Base-by-base conservation (phyloP, 2,329 filamentous ascomycete species). In the Arthrobotrys pseudoclavata region DNA sequence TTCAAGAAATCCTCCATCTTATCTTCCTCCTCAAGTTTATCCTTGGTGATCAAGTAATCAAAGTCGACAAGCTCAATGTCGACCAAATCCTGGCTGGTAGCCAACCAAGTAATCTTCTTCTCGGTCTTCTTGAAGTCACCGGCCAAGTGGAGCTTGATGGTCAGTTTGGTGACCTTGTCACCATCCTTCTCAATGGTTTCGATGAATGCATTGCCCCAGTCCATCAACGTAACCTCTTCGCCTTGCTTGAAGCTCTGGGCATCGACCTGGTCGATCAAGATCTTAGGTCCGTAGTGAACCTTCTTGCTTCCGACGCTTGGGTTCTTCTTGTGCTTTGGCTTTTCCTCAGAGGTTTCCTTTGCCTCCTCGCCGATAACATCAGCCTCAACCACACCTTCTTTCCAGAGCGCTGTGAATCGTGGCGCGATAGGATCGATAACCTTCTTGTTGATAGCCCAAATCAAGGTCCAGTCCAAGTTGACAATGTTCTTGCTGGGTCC, bases 71-170 rank as follows among this genome's bases (percentile, higher is more conserved):
- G 88, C 84, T 97, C 92, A 22, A 96, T 90, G 6, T 91, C 90
- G 13, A 97, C 87, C 0, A 97, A 88, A 74, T 91, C 88, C 85
- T 95, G 92, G 80, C 92, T 89, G 0, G 88, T 88, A 0, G 93
- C 91, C 57, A 98, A 86, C 95, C 95, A 98, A 0, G 94, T 97
- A 42, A 98, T 89, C 87, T 98, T 98, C 89, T 97, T 97, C 82
- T 93, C 90, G 0, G 95, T 98, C 83, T 92, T 91, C 87, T 97
- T 97, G 84, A 98, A 92, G 83, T 98, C 95, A 69, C 95, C 94
- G 1, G 79, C 80, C 61, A 97, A 89, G 84, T 98, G 91, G n/a
- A 97, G 89, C 85, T 97, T 93, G 67, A 96, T 87, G 72, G 92
- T 91, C 45, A 97, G 87, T 40, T 85, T 86, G 12, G 90, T 91